phyloP scores from a whole-genome alignment of 1,284 basidiomycete species.

The Coriolopsis trogii region DNA sequence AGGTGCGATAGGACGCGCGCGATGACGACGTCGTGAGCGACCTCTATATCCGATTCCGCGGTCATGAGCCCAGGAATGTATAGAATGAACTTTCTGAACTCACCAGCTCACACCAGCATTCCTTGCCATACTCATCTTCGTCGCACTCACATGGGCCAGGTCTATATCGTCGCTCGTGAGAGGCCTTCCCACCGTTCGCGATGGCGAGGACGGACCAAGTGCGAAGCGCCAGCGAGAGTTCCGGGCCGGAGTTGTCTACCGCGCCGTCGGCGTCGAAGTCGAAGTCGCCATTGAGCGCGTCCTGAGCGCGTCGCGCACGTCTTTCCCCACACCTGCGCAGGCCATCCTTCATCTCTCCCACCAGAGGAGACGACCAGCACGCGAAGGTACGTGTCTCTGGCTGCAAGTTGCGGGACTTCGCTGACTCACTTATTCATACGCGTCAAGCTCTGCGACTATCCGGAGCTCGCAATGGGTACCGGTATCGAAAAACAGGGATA shows the following conservation, averaged over 20 bases:
- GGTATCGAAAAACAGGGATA: constrained; percentile 1
- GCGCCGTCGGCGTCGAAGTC: not conserved
- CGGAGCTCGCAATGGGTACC: not conserved
- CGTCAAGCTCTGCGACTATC: not conserved
- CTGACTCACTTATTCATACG: not conserved
- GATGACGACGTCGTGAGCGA: not conserved
- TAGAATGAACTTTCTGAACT: not conserved
- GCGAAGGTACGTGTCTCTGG: not conserved
- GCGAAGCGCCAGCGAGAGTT: not conserved
- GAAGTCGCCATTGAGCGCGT: not conserved
- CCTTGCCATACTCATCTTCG: not conserved
- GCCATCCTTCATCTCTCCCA: not conserved
- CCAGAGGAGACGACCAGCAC: not conserved
- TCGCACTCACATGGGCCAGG: not conserved
- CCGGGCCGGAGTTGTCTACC: constrained; percentile 4
- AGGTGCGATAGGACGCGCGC: not conserved
- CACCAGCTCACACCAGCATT: not conserved
- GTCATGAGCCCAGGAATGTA: constrained; percentile 5
- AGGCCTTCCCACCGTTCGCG: not conserved
- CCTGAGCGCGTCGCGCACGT: not conserved
- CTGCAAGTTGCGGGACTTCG: not conserved
- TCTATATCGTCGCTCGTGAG: not conserved
- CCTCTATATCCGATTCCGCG: constrained; percentile 2
- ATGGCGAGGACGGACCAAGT: not conserved
- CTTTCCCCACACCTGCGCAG: not conserved